phyloP scores from a whole-genome alignment of 805 yeast genomes.

The Komagataella ulmi region DNA sequence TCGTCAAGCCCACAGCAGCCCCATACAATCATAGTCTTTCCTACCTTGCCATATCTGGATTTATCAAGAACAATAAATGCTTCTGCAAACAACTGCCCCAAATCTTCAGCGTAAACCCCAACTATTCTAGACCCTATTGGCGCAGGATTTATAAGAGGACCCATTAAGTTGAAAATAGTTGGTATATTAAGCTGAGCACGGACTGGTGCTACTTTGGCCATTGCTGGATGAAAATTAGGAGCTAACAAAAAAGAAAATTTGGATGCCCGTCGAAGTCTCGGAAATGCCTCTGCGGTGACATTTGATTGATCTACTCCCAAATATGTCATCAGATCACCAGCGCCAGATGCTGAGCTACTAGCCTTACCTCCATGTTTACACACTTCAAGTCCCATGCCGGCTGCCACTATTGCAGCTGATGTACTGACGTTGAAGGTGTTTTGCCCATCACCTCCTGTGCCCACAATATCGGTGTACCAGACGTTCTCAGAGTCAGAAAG shows the following conservation, averaged over 20 bases:
- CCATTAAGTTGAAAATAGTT: conserved; percentile 85
- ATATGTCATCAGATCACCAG: conserved; percentile 74
- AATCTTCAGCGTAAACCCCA: conserved; percentile 72
- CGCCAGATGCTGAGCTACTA: conserved; percentile 83
- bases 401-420: conserved; percentile 85
- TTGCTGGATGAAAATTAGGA: conserved; percentile 87
- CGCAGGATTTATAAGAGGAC: conserved; percentile 90
- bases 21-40: conserved; percentile 73
- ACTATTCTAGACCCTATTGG: conserved; percentile 67
- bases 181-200: conserved; percentile 77
- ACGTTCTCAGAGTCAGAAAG: conserved; percentile 25
- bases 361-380: conserved; percentile 98
- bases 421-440: conserved; percentile 95
- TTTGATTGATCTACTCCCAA: conserved; percentile 76
- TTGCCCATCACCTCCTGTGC: conserved; percentile 98
- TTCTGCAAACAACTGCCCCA: conserved; percentile 78
- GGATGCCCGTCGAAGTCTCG: conserved; percentile 35
- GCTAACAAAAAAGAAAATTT: conserved; percentile 71
- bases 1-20: conserved; percentile 91
- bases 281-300: conserved; percentile 51
- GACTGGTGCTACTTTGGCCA: conserved; percentile 72
- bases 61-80: conserved; percentile 57
- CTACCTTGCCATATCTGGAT: conserved; percentile 25
- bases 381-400: conserved; percentile 73
- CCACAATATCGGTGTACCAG: conserved; percentile 80